Evolutionary conservation across 2,329 filamentous ascomycete species (phyloP).

Genomic region (Cercospora zeae-maydis): DNA sequence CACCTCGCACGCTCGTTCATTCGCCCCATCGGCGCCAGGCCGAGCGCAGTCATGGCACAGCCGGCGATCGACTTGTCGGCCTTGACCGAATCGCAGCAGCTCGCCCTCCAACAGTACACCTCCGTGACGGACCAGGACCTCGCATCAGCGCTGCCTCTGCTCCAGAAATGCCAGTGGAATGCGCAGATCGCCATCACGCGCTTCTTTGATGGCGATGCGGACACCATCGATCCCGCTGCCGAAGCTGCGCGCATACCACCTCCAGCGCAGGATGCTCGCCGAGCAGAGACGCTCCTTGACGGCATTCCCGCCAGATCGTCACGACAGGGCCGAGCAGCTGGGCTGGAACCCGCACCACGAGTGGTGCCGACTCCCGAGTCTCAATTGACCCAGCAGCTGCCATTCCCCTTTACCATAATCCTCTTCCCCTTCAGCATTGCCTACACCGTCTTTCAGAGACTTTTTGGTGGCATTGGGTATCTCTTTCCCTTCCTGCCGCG

Average conservation of each 20-base stretch:
- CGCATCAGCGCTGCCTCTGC: slow-evolving; percentile 70
- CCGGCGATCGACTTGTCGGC: slow-evolving; percentile 56
- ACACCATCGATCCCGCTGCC: slow-evolving; percentile 75
- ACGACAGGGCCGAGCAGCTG: slow-evolving; percentile 22
- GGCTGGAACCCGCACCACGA: slow-evolving; percentile 70
- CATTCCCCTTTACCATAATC: slow-evolving; percentile 71
- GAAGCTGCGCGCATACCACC: slow-evolving; percentile 69
- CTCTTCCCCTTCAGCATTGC: slow-evolving; percentile 78
- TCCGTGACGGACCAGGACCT: slow-evolving; percentile 81
- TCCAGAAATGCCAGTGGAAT: slow-evolving; percentile 92
- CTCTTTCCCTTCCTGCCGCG: slow-evolving; percentile 78
- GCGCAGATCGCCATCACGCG: slow-evolving; percentile 93
- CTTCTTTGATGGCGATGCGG: slow-evolving; percentile 95
- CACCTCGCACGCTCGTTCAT: background rate
- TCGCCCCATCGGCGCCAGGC: background rate
- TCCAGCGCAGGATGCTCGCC: slow-evolving; percentile 59
- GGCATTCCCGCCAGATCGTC: slow-evolving; percentile 43
- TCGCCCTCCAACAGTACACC: slow-evolving; percentile 81
- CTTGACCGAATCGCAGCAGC: slow-evolving; percentile 74
- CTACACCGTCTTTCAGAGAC: slow-evolving; percentile 65
- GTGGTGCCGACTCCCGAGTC: slow-evolving; percentile 72
- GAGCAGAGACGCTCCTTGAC: slow-evolving; percentile 67
- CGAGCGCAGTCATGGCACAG: slow-evolving; percentile 2
- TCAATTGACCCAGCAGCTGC: slow-evolving; percentile 65
- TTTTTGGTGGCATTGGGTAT: slow-evolving; percentile 71